Evolutionary conservation across 331 rosid genomes (phyloP).

Genomic region (Quercus lobata): DNA sequence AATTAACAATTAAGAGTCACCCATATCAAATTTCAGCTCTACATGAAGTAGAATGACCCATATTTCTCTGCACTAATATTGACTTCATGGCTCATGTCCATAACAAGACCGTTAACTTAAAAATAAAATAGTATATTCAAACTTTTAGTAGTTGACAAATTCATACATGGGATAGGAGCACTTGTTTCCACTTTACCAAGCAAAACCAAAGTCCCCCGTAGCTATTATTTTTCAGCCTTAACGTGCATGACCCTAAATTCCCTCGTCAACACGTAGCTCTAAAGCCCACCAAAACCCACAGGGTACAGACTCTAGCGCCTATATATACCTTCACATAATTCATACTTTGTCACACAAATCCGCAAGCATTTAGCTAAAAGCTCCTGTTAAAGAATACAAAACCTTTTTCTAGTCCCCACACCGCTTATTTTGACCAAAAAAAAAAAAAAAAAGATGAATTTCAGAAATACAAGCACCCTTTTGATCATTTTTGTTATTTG

Average conservation of each 20-base stretch:
- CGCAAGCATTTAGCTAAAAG: too few relatives aligned
- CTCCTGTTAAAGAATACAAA: too few relatives aligned
- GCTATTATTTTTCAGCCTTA: too few relatives aligned
- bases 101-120: background rate
- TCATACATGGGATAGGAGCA: background rate
- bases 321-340: too few relatives aligned
- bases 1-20: background rate
- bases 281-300: too few relatives aligned
- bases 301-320: too few relatives aligned
- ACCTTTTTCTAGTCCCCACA: too few relatives aligned
- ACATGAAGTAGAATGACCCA: background rate
- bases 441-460: constrained; percentile 6
- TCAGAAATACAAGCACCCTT: constrained; percentile 17
- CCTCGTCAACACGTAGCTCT: background rate
- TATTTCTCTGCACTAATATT: too few relatives aligned
- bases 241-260: background rate
- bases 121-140: too few relatives aligned
- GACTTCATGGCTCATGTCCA: background rate
- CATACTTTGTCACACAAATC: too few relatives aligned
- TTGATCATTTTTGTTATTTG: constrained; percentile 13
- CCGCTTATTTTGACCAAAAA: too few relatives aligned
- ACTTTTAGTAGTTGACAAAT: background rate
- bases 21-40: background rate
- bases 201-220: background rate
- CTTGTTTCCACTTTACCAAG: background rate